Evolutionary conservation across 2,329 filamentous ascomycete genomes (phyloP), one percentile per base, ranked within the genome.

Genomic region (Samsoniella hepiali): DNA sequence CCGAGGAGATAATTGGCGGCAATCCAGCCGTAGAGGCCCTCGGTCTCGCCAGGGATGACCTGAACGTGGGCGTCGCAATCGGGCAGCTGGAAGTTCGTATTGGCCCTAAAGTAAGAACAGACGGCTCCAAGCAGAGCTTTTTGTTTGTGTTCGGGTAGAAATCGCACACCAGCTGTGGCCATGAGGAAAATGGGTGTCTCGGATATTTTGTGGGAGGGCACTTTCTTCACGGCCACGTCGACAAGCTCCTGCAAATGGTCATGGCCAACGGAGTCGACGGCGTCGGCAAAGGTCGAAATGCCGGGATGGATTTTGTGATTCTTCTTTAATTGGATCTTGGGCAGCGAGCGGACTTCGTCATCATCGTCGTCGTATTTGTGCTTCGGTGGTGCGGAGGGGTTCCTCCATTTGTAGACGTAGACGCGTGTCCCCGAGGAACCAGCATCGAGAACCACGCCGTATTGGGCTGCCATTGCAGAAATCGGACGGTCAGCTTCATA

Each of bases 21-120:
- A 69, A 99, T 90, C 95, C 95, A 99, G 45, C 95, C 95, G 71
- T 98, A 99, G 36, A 99, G 77, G 3, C 93, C 95, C 75, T 99
- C 95, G 0, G 95, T 98, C 75, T 97, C 93, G 50, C 95, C 95
- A 0, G 93, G 87, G 66, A 99, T 99, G 38, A 98, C 92, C 74
- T 97, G 93, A 17, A 99, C 89, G 72, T 98, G 92, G 45, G 91
- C 77, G 65, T 84, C 85, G 79, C 95, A 99, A 73, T 98, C 91
- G n/a, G 93, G 92, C 1, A 99, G 81, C 59, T 89, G 84, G 70
- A 99, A 98, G 4, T 87, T 79, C 1, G 93, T 94, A 63, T 90
- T 88, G 56, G 84, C 79, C 62, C 85, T 87, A 11, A 96, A 86
- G 74, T 96, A 98, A 11, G 86, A 83, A 79, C 95, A 99, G 58